Base-by-base conservation (phyloP, 108 stramenopile species). In the Cyclostephanos tholiformis region DNA sequence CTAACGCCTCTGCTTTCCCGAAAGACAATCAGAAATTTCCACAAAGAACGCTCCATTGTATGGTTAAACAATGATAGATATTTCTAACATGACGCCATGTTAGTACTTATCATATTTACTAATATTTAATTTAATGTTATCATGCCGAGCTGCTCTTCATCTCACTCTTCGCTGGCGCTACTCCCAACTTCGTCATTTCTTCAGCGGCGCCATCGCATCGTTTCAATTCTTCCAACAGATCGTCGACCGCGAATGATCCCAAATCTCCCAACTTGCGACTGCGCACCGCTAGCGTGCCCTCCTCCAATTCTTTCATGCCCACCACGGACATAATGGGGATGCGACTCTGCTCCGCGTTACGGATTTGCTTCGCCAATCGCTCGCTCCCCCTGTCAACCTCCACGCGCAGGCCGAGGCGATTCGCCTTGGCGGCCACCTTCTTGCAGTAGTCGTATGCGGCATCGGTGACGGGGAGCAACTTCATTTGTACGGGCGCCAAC, bases 241-340 rank as follows among this genome's bases (percentile, higher is more conserved):
- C 90, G 46, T 91, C 88, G 4, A 94, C 91, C 27, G 36, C 27
- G 65, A 94, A 92, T 30, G 87, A 87, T 4, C 97, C 97, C 72
- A 97, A 63, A 74, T 97, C 97, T 9, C 97, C 97, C 23, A 77
- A 67, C 66, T 91, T 88, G 43, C 93, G 83, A 64, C 88, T 89
- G 30, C 97, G 90, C 39, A 98, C 85, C 20, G 97, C 91, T 17
- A 98, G 79, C 46, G 83, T 86, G 4, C 90, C 89, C 23, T 72
- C 65, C 64, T 96, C 92, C 89, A 95, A 88, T 80, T 98, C 97
- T 65, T 96, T 95, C 71, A 85, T 83, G 32, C 97, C 97, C 20
- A 98, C 94, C 12, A 98, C 91, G 32, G 94, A 95, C 91, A 96
- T 97, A 59, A 98, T 82, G n/a, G 97, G 97, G 17, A 96, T 83